These are phyloP conservation scores for Sphagnurus paluster DNA, from an alignment of 1,284 basidiomycete species.

Conservation along the genomic window DNA sequence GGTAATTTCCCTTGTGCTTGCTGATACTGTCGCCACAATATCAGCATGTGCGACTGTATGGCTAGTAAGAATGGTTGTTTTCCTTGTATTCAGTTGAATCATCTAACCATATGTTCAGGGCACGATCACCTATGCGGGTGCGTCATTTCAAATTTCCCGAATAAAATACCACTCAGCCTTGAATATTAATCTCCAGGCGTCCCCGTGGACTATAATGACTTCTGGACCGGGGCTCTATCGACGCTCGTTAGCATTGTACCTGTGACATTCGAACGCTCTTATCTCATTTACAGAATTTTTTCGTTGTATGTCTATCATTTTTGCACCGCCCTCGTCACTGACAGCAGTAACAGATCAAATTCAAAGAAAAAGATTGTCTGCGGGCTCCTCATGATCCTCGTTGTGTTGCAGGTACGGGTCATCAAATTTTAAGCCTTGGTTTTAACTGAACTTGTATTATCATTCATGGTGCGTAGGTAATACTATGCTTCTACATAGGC, in stretches of 20 bases:
- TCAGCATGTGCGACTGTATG: neutral
- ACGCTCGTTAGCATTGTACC: constrained; percentile 3
- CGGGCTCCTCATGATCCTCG: constrained; percentile 4
- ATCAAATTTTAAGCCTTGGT: no score
- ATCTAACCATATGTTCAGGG: neutral
- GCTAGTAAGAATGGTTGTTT: neutral
- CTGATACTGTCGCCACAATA: neutral
- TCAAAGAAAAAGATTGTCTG: constrained; percentile 5
- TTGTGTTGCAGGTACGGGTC: constrained; percentile 3
- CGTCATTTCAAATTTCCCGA: neutral
- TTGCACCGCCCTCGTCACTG: neutral
- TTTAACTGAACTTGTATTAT: no score
- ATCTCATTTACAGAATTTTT: constrained; percentile 11
- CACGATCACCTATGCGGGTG: neutral
- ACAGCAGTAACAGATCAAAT: neutral
- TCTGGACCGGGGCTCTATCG: constrained; percentile 10
- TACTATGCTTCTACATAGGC: constrained; percentile 1
- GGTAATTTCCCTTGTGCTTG: neutral
- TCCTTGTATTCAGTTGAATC: neutral
- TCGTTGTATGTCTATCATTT: constrained; percentile 1
- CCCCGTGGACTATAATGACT: no score
- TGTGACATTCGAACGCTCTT: constrained; percentile 11
- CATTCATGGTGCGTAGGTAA: neutral
- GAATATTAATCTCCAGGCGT: neutral
- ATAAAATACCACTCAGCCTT: neutral